Evolutionary conservation across 129 eudicot genomes (phyloP), one percentile per base, ranked within the genome.

Genomic region (Helianthus tuberosus): DNA sequence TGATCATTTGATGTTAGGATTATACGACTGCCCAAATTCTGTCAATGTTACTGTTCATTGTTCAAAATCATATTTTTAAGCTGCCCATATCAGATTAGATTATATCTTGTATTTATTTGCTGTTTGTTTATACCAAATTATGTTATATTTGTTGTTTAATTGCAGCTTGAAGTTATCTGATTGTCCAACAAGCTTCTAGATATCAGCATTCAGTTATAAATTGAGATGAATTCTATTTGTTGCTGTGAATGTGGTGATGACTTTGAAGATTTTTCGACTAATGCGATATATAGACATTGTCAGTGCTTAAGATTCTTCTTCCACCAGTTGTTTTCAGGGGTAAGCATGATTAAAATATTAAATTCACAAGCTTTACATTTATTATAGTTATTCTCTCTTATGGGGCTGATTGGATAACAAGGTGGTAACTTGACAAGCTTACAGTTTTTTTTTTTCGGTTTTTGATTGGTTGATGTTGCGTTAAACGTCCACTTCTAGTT

Each of bases 201-300:
- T 25, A 0, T 76, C 57, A 60, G 39, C 36, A 17, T 23, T 68
- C 8, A 25, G 10, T 55, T 71, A 3, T 25, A 10, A 5, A 20
- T 5, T 53, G 62, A 72, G 65, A 79, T 79, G 82, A 54, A 66
- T 65, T 16, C 78, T 10, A 79, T 79, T 44, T 79, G 82, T 43
- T 79, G 82, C 68, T 72, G 73, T 65, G 53, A 79, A n/a, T 79
- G 82, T 72, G 78, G 68, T 57, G 82, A 79, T 72, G 82, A 79
- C 39, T 73, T 79, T 55, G 82, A 79, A 72, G 82, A 78, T 4
- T 70, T 71, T 46, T 66, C 77, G 7, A 53, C 82, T 29, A 72
- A 79, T 79, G 11, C 69, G n/a, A 35, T 79, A 12, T 79, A 79
- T 48, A 64, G 82, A 55, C 82, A 72, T 53, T 79, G 82, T 68